Evolutionary conservation across 306 rosid species (phyloP).

Genomic region (Psophocarpus tetragonolobus): DNA sequence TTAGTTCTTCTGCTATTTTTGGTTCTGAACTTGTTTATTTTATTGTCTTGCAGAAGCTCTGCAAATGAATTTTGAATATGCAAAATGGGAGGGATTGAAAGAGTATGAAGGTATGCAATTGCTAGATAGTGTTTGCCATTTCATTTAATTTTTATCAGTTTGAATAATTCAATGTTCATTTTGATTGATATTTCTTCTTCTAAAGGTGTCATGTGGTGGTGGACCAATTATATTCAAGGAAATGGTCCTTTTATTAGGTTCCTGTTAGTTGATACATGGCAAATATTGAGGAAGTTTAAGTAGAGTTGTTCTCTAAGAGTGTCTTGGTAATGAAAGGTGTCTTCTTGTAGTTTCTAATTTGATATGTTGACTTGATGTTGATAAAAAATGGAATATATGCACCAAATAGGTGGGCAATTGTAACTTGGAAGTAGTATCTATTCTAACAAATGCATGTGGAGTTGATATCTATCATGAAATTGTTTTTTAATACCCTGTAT

Average conservation of each 20-base stretch:
- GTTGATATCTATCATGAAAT: not conserved
- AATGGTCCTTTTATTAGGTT: not conserved
- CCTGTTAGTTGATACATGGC: not conserved
- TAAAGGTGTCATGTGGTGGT: not conserved
- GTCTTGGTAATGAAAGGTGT: not conserved
- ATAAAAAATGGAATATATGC: not conserved
- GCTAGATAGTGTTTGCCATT: not conserved
- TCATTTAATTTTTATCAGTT: not conserved
- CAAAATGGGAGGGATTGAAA: not conserved
- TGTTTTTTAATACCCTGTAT: not conserved
- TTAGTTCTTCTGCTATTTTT: not conserved
- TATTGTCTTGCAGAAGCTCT: not conserved
- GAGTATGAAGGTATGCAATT: not conserved
- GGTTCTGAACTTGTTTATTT: not conserved
- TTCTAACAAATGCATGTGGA: not conserved
- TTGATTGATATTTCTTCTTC: not conserved
- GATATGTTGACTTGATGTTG: not conserved
- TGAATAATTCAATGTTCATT: not conserved
- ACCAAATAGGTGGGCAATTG: not conserved
- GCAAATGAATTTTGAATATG: not conserved
- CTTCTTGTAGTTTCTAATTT: conserved; percentile 24
- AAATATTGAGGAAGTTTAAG: not conserved
- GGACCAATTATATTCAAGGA: not conserved
- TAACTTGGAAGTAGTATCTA: not conserved
- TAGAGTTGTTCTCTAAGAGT: not conserved